Percentiles rank a stretch among this genome's conserved stretches.
phyloP scores from a whole-genome alignment of 129 eudicot genomes.

The Oenanthe sinensis region DNA sequence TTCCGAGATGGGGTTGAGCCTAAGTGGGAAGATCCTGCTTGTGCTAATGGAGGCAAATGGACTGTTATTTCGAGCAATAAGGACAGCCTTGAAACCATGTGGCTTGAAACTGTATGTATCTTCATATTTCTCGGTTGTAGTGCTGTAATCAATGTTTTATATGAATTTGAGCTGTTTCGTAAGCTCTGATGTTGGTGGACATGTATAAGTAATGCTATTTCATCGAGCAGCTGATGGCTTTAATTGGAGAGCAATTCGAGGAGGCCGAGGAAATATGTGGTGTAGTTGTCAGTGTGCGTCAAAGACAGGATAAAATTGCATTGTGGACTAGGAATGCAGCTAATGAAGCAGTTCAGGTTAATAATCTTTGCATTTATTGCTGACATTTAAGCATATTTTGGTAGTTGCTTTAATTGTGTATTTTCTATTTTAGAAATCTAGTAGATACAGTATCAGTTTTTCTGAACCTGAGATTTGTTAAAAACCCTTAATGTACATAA shows the following conservation, averaged over 20 bases:
- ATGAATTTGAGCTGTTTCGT: neutral
- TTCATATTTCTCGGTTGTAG: neutral
- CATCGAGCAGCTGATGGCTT: constrained; percentile 59
- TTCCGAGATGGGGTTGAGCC: constrained; percentile 85
- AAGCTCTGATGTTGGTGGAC: neutral
- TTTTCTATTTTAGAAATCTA: neutral
- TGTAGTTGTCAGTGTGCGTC: constrained; percentile 82
- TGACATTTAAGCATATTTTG: neutral
- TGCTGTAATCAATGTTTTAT: neutral
- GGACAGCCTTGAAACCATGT: constrained; percentile 59
- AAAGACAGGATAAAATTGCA: constrained; percentile 64
- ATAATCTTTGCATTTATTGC: neutral
- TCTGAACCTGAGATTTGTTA: neutral
- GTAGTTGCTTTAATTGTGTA: neutral
- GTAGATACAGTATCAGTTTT: neutral
- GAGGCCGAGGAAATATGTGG: constrained; percentile 91
- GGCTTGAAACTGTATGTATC: constrained; percentile 78
- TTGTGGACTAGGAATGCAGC: constrained; percentile 86
- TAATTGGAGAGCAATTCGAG: constrained; percentile 89
- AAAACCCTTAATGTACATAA: neutral
- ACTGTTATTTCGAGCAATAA: constrained; percentile 57
- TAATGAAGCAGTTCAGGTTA: constrained; percentile 86
- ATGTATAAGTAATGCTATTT: neutral
- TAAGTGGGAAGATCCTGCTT: constrained; percentile 94
- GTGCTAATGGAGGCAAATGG: constrained; percentile 97